Percentiles rank a stretch among this genome's conserved stretches.
These are phyloP conservation scores for Agaricus bisporus DNA, from an alignment of 768 basidiomycete genomes.

Conservation along the genomic window DNA sequence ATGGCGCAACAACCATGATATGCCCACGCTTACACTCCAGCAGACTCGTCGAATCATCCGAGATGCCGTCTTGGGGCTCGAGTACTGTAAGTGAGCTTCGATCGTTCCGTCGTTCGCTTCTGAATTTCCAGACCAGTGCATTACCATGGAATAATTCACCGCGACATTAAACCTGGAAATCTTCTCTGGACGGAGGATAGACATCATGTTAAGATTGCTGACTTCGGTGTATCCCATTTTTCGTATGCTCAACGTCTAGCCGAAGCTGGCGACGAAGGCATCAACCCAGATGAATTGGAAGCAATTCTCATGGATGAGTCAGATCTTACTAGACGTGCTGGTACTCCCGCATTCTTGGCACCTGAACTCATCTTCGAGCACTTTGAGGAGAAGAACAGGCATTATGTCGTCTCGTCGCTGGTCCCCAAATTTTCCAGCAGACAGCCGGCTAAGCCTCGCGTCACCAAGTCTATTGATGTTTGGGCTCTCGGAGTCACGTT, in stretches of 20 bases:
- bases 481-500: conserved; percentile 98
- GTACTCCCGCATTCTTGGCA: conserved; percentile 93
- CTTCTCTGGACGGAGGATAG: conserved; percentile 87
- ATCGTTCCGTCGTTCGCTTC: conserved; percentile 12
- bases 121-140: conserved; percentile 59
- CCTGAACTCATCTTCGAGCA: conserved; percentile 87
- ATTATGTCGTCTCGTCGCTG: conserved; percentile 17
- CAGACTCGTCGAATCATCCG: conserved; percentile 86
- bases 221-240: conserved; percentile 97
- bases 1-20: conserved; percentile 63
- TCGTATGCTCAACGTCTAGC: conserved; percentile 82
- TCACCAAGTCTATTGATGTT: conserved; percentile 92
- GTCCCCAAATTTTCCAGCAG: conserved; percentile 22
- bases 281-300: conserved; percentile 31
- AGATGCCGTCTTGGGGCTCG: conserved; percentile 90
- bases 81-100: conserved; percentile 68
- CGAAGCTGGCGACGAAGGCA: conserved; percentile 44
- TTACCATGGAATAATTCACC: conserved; percentile 96
- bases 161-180: conserved; percentile 99
- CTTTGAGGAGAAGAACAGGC: conserved; percentile 27
- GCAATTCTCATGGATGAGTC: conserved; percentile 78
- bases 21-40: conserved; percentile 75
- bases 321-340: conserved; percentile 85
- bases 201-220: conserved; percentile 90
- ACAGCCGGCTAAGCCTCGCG: conserved; percentile 24